A percentile compares a stretch with the other conserved stretches of the same genome.
phyloP scores from a whole-genome alignment of 108 stramenopile genomes.

The Nannochloropsis salina region DNA sequence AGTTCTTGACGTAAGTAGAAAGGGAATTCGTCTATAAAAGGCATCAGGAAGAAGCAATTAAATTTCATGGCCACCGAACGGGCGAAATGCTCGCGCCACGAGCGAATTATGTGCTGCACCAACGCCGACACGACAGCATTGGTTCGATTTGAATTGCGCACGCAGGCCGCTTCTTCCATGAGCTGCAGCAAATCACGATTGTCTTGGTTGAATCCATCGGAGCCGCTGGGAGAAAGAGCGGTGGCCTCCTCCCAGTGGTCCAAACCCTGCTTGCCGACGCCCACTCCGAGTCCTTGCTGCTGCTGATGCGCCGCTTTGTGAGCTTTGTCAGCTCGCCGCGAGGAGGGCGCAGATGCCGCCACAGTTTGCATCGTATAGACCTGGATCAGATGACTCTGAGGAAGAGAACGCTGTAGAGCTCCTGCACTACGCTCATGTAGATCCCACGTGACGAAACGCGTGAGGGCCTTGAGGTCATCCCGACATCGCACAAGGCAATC shows the following conservation, averaged over 20 bases:
- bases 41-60: slow-evolving; percentile 87
- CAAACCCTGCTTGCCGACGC: slow-evolving; percentile 18
- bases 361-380: slow-evolving; percentile 50
- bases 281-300: slow-evolving; percentile 11
- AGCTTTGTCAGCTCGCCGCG: slow-evolving; percentile 16
- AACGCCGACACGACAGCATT: slow-evolving; percentile 71
- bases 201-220: slow-evolving; percentile 39
- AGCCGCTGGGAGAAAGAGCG: slow-evolving; percentile 21
- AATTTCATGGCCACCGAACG: slow-evolving; percentile 77
- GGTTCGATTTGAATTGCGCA: slow-evolving; percentile 68
- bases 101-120: slow-evolving; percentile 75
- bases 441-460: slow-evolving; percentile 88
- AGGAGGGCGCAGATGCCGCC: neutral
- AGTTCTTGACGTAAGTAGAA: slow-evolving; percentile 65
- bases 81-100: slow-evolving; percentile 77
- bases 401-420: slow-evolving; percentile 69
- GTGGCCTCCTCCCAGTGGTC: slow-evolving; percentile 51
- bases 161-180: slow-evolving; percentile 74
- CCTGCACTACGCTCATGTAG: slow-evolving; percentile 72
- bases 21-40: slow-evolving; percentile 80
- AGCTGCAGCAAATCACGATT: slow-evolving; percentile 70
- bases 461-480: slow-evolving; percentile 77
- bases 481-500: slow-evolving; percentile 58
- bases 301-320: slow-evolving; percentile 33
- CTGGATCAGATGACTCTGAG: slow-evolving; percentile 57